Evolutionary conservation across 306 rosid species (phyloP).

Genomic region (Macrotyloma uniflorum): DNA sequence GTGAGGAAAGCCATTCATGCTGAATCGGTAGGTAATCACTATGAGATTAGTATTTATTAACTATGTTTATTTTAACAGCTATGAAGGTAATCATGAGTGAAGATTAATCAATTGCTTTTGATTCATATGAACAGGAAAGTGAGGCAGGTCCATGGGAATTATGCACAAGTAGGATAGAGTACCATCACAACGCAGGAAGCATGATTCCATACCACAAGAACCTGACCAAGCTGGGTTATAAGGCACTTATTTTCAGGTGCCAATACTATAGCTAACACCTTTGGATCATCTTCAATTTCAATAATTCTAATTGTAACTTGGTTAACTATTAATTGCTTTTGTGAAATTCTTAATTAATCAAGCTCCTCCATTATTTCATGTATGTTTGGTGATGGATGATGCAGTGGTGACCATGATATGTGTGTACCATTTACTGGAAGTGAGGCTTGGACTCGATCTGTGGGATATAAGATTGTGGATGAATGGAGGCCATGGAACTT

Average conservation of each 20-base stretch:
- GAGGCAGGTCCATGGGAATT: constrained; percentile 64
- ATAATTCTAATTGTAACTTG: background rate
- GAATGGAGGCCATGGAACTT: constrained; percentile 71
- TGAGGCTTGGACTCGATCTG: constrained; percentile 74
- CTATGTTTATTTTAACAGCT: background rate
- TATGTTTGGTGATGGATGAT: background rate
- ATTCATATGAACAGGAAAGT: constrained; percentile 44
- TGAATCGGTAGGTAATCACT: constrained; percentile 32
- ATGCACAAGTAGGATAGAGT: constrained; percentile 52
- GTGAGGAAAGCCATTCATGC: constrained; percentile 81
- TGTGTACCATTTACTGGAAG: constrained; percentile 84
- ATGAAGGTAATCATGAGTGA: background rate
- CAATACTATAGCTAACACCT: background rate
- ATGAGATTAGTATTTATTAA: background rate
- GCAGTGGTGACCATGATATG: constrained; percentile 86
- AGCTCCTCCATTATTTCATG: background rate
- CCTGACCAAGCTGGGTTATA: constrained; percentile 59
- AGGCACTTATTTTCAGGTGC: constrained; percentile 70
- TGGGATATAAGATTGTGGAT: constrained; percentile 63
- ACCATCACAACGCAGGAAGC: constrained; percentile 57
- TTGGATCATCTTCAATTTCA: background rate
- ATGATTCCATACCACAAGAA: constrained; percentile 76
- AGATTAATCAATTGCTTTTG: background rate
- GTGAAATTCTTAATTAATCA: background rate
- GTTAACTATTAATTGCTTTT: too few species aligned